Base-by-base conservation (phyloP, 2,329 filamentous ascomycete species). In the Diaporthe ilicicola region DNA sequence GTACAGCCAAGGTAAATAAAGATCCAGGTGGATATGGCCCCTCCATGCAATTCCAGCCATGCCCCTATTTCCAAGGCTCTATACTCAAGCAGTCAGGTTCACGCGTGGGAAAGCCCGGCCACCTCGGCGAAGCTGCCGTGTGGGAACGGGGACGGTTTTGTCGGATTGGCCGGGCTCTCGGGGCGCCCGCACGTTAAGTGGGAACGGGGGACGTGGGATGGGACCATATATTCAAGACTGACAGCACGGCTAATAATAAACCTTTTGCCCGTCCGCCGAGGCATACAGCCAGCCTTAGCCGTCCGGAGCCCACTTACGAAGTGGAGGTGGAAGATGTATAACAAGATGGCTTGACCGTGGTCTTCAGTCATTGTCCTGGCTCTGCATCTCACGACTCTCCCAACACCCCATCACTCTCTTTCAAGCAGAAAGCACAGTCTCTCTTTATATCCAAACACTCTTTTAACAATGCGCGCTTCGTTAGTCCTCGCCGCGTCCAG, bases 161-260 rank as follows among this genome's bases (percentile, higher is more conserved):
- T 46, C 55, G 55, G 39, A 61, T 61, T 48, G 42, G 59, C 56
- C 56, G 42, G 42, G 27, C 59, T 34, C 42, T 32, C 59, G 59
- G 59, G 42, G 42, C 27, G 59, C 12, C 59, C 59, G 59, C 42
- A 48, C 24, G 27, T 34, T 7, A 48, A 34, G 13, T 22, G 42
- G 42, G 37, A 48, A 62, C 12, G n/a, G 59, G 59, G 9, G 19
- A 48, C n/a, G 42, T 48, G 27, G 4, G 9, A 62, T 34, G 59
- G 59, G 59, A 62, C 19, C 12, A 34, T 34, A 48, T 48, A 48
- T 48, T 37, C 13, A 32, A 34, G n/a, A 34, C 39, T 17, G 22
- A 46, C 56, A 46, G 6, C 39, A 24, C 46, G 19, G 59, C 59
- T 48, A 62, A 62, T 22, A 48, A 62, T 62, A 62, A 62, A 48